Base-by-base conservation (phyloP, 2,329 filamentous ascomycete species). In the Elsinoe fawcettii region DNA sequence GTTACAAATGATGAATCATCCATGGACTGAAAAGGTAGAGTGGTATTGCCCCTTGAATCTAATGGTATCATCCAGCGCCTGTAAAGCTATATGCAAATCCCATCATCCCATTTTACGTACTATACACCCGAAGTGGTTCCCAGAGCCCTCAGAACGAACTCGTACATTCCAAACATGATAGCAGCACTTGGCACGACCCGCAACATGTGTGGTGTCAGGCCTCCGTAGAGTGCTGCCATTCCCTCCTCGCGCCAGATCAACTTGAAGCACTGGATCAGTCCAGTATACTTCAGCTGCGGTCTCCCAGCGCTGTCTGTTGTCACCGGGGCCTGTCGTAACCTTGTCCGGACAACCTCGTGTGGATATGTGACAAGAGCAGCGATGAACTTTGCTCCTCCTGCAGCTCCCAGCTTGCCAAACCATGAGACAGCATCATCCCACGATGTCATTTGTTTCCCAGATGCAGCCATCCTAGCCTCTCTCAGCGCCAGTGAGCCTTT, bases 141-240 rank as follows among this genome's bases (percentile, higher is more conserved):
- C 39, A 78, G 61, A 11, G 73, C 66, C 64, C 73, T 74, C 57
- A 79, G 63, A n/a, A 77, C 74, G n/a, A 69, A 73, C 62, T 79
- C 76, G 57, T 78, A 96, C 77, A 93, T 93, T 72, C 90, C 90
- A 71, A 96, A 96, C 88, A 95, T 96, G 70, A 97, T 95, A 63
- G 88, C 90, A 6, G 92, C 90, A 64, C 88, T 93, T 1, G 92
- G 92, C 5, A 96, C 91, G 5, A 91, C 91, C 60, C 91, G 81
- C 72, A 96, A 82, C 66, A 97, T 82, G 69, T 97, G 92, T 47
- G 92, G 90, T 12, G 91, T 95, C 66, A 97, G 77, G 16, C 91
- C 91, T 57, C 92, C 91, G 68, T 96, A 97, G 60, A 97, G 77
- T 30, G 86, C 88, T 47, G 85, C 82, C 71, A 96, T 79, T 49